Conservation (phyloP, 805 yeast species). For the Kodamaea restingae region DNA sequence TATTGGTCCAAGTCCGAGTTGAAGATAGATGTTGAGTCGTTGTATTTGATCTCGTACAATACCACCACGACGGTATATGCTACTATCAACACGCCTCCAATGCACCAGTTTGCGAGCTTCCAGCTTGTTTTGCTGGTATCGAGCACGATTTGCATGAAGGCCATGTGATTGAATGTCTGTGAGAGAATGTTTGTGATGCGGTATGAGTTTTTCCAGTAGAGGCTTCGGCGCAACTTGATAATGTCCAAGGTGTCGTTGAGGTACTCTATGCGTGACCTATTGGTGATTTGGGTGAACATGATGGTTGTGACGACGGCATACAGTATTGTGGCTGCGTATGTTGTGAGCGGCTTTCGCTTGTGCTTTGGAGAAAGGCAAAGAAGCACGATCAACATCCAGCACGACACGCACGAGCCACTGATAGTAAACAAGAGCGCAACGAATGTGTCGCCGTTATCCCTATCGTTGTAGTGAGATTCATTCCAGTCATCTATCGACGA, state of each 20-base stretch:
- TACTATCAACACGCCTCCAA: slow-evolving; percentile 15
- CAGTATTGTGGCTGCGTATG: slow-evolving; percentile 55
- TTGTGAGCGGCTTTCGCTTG: slow-evolving; percentile 53
- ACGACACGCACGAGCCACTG: slow-evolving; percentile 52
- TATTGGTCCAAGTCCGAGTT: slow-evolving; percentile 5
- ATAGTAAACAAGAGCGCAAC: slow-evolving; percentile 49
- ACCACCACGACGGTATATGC: slow-evolving; percentile 17
- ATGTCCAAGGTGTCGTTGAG: slow-evolving; percentile 51
- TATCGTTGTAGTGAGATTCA: slow-evolving; percentile 23
- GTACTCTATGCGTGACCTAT: slow-evolving; percentile 49
- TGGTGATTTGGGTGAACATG: slow-evolving; percentile 43
- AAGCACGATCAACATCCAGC: slow-evolving; percentile 68
- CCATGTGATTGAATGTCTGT: slow-evolving; percentile 45
- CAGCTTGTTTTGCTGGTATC: slow-evolving; percentile 19
- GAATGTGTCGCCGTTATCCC: slow-evolving; percentile 39
- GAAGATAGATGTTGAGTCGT: slow-evolving; percentile 10
- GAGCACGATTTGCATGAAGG: slow-evolving; percentile 51
- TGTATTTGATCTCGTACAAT: slow-evolving; percentile 12
- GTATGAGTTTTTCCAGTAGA: slow-evolving; percentile 36
- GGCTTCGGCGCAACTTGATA: slow-evolving; percentile 30
- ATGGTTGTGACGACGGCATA: slow-evolving; percentile 54
- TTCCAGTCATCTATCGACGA: not conserved
- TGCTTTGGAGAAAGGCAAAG: slow-evolving; percentile 47
- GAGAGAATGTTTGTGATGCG: slow-evolving; percentile 39
- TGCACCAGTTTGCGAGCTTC: slow-evolving; percentile 23